Evolutionary conservation across 371 early-diverging fungal genomes (phyloP).

Genomic region (Mortierella sp.): DNA sequence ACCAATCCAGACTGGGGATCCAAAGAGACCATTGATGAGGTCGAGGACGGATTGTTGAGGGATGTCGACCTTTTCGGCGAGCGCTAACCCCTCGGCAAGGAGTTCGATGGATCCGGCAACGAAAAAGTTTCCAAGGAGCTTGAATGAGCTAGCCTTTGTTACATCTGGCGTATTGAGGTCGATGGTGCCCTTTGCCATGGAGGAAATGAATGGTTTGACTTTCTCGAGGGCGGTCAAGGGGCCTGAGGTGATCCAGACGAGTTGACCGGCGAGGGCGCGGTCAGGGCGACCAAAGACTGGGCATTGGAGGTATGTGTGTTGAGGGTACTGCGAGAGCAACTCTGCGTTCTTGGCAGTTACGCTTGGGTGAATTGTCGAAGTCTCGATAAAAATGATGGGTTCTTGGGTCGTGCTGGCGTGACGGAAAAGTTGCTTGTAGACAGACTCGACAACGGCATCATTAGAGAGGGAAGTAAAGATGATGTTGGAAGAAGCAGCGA

Average conservation of each 20-base stretch:
- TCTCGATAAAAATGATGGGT: conserved; percentile 54
- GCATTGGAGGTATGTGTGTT: conserved; percentile 35
- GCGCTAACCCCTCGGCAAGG: conserved; percentile 76
- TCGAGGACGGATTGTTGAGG: conserved; percentile 69
- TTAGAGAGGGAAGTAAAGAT: conserved; percentile 57
- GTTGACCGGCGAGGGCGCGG: conserved; percentile 59
- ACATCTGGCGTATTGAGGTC: conserved; percentile 49
- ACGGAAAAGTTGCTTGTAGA: conserved; percentile 46
- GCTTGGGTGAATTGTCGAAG: conserved; percentile 54
- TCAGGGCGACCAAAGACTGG: conserved; percentile 71
- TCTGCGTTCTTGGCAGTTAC: conserved; percentile 55
- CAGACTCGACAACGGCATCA: conserved; percentile 51
- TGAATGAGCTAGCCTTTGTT: conserved; percentile 61
- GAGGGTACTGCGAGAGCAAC: conserved; percentile 62
- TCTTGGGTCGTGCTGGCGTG: conserved; percentile 35
- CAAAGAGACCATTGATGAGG: conserved; percentile 67
- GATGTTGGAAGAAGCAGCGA: conserved; percentile 49
- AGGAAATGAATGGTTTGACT: conserved; percentile 37
- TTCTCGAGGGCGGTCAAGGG: conserved; percentile 30
- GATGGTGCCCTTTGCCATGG: conserved; percentile 25
- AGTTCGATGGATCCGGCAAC: conserved; percentile 69
- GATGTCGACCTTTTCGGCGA: conserved; percentile 73
- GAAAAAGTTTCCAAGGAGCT: conserved; percentile 78
- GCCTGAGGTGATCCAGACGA: conserved; percentile 66
- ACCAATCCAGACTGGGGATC: conserved; percentile 44